Evolutionary conservation across 164 flowering plant genomes (phyloP).

Genomic region (Stephania japonica): DNA sequence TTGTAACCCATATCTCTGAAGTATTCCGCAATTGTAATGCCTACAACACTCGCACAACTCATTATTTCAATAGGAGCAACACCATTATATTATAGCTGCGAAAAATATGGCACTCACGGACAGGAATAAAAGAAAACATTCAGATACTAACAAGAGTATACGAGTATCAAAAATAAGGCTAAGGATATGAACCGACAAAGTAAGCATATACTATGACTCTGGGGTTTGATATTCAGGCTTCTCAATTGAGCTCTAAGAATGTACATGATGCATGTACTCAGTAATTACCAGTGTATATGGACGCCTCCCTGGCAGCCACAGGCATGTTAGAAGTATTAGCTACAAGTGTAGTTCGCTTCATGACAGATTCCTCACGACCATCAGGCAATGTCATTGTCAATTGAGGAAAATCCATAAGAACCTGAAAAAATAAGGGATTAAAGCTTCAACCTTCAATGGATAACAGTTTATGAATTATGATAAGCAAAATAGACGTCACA

Average conservation of each 20-base stretch:
- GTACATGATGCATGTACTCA: not conserved
- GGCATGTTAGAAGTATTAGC: conserved; percentile 99
- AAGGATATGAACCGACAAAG: not conserved
- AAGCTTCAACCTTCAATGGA: not conserved
- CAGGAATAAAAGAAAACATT: not conserved
- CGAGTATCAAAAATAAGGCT: not conserved
- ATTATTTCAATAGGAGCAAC: not conserved
- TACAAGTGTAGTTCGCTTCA: conserved; percentile 99
- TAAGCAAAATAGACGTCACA: not conserved
- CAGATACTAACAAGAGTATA: not conserved
- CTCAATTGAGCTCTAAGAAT: not conserved
- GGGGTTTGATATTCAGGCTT: not conserved
- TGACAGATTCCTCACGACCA: conserved; percentile 99
- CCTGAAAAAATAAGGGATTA: conserved; percentile 33
- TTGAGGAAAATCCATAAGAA: conserved; percentile 99
- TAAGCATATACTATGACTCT: not conserved
- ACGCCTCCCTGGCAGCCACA: conserved; percentile 99
- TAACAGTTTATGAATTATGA: not conserved
- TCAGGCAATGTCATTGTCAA: conserved; percentile 99
- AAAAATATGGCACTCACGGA: not conserved
- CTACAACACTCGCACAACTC: conserved; percentile 29
- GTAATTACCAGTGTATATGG: conserved; percentile 85
- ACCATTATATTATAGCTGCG: not conserved
- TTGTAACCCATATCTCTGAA: conserved; percentile 38
- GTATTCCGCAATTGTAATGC: conserved; percentile 74